phyloP scores from a whole-genome alignment of 345 rosid species.

The Triadica sebifera region DNA sequence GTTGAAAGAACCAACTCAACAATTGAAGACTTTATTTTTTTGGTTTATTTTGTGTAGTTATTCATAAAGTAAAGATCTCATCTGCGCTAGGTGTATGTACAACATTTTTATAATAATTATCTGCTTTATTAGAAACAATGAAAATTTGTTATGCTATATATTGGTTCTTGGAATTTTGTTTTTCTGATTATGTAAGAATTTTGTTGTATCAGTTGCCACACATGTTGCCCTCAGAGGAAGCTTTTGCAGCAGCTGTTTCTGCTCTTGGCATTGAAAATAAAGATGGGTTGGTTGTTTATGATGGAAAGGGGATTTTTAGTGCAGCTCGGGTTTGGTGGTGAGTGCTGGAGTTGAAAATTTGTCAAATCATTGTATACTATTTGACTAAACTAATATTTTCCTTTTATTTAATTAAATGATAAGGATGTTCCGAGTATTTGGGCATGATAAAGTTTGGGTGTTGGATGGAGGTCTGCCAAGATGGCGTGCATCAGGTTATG shows the following conservation, averaged over 20 bases:
- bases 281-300: slow-evolving; percentile 89
- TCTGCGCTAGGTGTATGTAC: too few relatives aligned
- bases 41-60: too few relatives aligned
- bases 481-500: slow-evolving; percentile 97
- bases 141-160: too few relatives aligned
- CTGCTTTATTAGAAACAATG: too few relatives aligned
- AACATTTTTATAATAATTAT: too few relatives aligned
- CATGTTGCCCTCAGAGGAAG: slow-evolving; percentile 96
- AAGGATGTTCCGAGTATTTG: slow-evolving; percentile 98
- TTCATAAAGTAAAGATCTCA: too few relatives aligned
- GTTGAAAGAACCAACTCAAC: neutral
- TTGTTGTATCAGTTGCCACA: slow-evolving; percentile 75
- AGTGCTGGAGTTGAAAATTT: slow-evolving; percentile 32
- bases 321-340: slow-evolving; percentile 99
- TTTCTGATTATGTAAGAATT: slow-evolving; percentile 5
- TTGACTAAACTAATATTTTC: neutral
- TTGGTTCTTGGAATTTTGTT: neutral
- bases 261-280: slow-evolving; percentile 91
- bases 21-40: too few relatives aligned
- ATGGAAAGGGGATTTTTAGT: slow-evolving; percentile 95
- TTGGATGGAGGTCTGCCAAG: slow-evolving; percentile 95
- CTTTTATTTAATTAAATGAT: slow-evolving; percentile 13
- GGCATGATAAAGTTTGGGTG: slow-evolving; percentile 90
- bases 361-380: neutral
- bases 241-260: slow-evolving; percentile 95